Evolutionary conservation across 208 protist genomes (phyloP).

Genomic region (Crithidia bombi): DNA sequence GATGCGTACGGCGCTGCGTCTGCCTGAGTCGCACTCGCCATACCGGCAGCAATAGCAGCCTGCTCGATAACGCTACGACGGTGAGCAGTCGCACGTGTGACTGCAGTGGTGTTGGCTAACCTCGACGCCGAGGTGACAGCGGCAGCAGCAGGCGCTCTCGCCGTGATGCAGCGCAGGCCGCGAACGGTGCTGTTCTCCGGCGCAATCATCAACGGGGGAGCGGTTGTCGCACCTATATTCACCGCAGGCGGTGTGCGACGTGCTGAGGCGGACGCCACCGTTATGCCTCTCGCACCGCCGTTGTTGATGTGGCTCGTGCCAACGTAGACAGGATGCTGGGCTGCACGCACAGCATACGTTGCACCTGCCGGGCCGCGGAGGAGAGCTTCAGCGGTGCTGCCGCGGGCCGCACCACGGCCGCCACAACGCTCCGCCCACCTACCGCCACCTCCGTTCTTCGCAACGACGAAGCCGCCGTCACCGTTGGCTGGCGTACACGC

Average conservation of each 20-base stretch:
- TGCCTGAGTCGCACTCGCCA: not conserved
- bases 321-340: conserved; percentile 30
- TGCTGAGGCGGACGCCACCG: not conserved
- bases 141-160: not conserved
- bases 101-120: no score
- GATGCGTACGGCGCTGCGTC: not conserved
- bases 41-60: conserved; percentile 9
- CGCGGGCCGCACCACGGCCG: not conserved
- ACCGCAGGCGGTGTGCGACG: not conserved
- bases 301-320: conserved; percentile 2
- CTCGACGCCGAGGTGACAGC: not conserved
- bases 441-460: not conserved
- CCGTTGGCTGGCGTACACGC: not conserved
- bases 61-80: conserved; percentile 29
- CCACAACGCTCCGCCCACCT: not conserved
- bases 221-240: not conserved
- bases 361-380: not conserved
- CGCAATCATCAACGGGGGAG: conserved; percentile 20
- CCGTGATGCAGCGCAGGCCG: not conserved
- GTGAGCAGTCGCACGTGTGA: no score
- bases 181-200: conserved; percentile 24
- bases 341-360: not conserved
- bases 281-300: not conserved
- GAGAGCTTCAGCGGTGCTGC: not conserved
- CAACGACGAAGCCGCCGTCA: not conserved